Base-by-base conservation (phyloP, 495 filamentous ascomycete species). In the Daldinia loculata region DNA sequence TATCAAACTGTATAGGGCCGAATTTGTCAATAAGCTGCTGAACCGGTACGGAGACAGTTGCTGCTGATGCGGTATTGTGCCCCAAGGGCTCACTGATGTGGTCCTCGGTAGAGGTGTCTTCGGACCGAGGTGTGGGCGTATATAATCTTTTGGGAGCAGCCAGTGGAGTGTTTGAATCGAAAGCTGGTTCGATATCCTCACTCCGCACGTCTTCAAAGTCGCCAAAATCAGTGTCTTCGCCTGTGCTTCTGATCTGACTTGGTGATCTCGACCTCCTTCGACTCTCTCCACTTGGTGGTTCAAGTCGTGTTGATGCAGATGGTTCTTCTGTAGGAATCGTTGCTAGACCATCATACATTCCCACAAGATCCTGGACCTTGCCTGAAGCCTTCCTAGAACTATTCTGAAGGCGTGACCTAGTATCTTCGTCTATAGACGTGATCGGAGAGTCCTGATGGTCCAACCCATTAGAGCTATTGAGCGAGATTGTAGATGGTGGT, bases 341-440 rank as follows among this genome's bases (percentile, higher is more conserved):
- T 38, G 83, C 78, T 27, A 85, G 64, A 8, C 77, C 80, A 66
- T 86, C 83, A 58, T 81, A 85, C 71, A 80, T 80, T 24, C 76
- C 78, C 7, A 84, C 84, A n/a, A 85, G 72, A 59, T 81, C 78
- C 56, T 83, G 82, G 4, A 84, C 80, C 55, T 83, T 85, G 3
- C 78, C 72, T 14, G 82, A 83, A 2, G 48, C 66, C 41, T 76
- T 76, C 24, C 75, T 72, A 32, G 71, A 56, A 15, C 59, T 61
- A 0, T 74, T 61, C 4, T 74, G 69, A 15, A 77, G 67, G 2
- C 76, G 78, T 26, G 61, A 59, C 39, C 69, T 79, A 7, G 78
- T 75, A 19, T 85, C 85, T 26, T 87, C 85, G 58, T 87, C 85
- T 39, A 85, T 77, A n/a, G 84, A 84, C 2, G 84, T 85, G n/a